Conservation (phyloP, 2,329 filamentous ascomycete species). For the Elsinoe necatrix region DNA sequence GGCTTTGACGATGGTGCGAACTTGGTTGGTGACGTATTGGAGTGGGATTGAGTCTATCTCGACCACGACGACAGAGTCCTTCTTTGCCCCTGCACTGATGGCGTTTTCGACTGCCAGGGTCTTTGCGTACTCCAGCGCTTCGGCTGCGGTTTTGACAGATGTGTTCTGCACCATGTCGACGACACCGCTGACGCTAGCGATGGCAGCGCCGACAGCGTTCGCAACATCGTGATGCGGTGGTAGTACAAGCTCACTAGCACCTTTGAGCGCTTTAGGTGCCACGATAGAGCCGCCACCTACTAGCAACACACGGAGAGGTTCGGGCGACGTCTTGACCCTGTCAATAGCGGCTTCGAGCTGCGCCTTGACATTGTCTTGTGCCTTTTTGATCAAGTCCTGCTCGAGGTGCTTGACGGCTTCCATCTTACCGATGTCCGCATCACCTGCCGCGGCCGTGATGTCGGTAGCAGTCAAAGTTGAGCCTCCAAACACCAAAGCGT, state of each 20-base stretch:
- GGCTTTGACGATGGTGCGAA: constrained; percentile 28
- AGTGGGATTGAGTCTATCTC: constrained; percentile 38
- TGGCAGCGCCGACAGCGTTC: constrained; percentile 54
- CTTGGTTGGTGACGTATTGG: constrained; percentile 29
- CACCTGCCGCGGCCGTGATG: constrained; percentile 35
- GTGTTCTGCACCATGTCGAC: constrained; percentile 45
- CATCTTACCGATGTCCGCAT: constrained; percentile 23
- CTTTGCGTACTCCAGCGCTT: constrained; percentile 33
- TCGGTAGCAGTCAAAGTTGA: constrained; percentile 46
- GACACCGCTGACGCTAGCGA: constrained; percentile 47
- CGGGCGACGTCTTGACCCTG: constrained; percentile 48
- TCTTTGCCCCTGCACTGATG: constrained; percentile 28
- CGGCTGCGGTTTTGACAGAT: constrained; percentile 33
- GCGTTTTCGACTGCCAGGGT: constrained; percentile 31
- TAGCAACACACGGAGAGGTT: constrained; percentile 45
- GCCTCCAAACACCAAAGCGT: constrained; percentile 48
- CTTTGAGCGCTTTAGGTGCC: constrained; percentile 40
- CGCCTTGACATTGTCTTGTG: constrained; percentile 34
- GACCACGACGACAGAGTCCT: constrained; percentile 36
- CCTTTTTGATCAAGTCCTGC: constrained; percentile 20
- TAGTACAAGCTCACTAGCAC: constrained; percentile 43
- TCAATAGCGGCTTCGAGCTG: constrained; percentile 48
- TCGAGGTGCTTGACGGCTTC: constrained; percentile 20
- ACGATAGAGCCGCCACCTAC: constrained; percentile 52
- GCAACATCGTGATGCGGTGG: constrained; percentile 49